These are phyloP conservation scores for Cladosporium sp. DNA, from an alignment of 2,329 filamentous ascomycete species.

Conservation along the genomic window DNA sequence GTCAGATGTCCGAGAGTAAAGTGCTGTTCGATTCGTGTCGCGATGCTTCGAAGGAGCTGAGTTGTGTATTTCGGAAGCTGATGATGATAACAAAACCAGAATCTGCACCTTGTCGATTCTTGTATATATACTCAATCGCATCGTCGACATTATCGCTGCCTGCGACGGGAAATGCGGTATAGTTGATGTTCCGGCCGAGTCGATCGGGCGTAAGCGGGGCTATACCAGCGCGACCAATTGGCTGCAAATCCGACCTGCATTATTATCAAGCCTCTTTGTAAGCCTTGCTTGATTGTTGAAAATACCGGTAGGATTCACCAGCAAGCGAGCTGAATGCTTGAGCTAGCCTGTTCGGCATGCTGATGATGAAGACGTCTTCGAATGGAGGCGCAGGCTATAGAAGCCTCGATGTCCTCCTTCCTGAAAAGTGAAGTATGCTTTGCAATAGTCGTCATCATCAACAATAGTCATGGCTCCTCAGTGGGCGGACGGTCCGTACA, in stretches of 20 bases:
- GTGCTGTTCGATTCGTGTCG: not conserved
- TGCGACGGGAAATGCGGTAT: not conserved
- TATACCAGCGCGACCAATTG: not conserved
- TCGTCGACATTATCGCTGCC: not conserved
- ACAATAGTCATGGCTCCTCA: slow-evolving; percentile 22
- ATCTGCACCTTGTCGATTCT: not conserved
- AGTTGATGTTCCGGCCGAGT: slow-evolving; percentile 1
- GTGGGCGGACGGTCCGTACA: slow-evolving; percentile 35
- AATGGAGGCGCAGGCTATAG: not conserved
- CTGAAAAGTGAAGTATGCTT: not conserved
- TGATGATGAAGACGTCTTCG: no score
- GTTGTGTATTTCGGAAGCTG: not conserved
- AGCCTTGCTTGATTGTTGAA: not conserved
- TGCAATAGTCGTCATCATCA: not conserved
- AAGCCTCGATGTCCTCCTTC: not conserved
- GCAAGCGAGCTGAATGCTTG: slow-evolving; percentile 3
- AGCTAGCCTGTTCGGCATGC: not conserved
- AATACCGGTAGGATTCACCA: not conserved
- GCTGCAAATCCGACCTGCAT: not conserved
- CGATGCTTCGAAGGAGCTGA: not conserved
- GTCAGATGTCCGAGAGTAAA: not conserved
- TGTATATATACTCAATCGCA: not conserved
- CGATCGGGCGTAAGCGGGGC: slow-evolving; percentile 7
- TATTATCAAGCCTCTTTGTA: not conserved
- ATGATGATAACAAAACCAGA: not conserved